Conservation (phyloP, 2,329 filamentous ascomycete genomes). For the Aspergillus hiratsukae region DNA sequence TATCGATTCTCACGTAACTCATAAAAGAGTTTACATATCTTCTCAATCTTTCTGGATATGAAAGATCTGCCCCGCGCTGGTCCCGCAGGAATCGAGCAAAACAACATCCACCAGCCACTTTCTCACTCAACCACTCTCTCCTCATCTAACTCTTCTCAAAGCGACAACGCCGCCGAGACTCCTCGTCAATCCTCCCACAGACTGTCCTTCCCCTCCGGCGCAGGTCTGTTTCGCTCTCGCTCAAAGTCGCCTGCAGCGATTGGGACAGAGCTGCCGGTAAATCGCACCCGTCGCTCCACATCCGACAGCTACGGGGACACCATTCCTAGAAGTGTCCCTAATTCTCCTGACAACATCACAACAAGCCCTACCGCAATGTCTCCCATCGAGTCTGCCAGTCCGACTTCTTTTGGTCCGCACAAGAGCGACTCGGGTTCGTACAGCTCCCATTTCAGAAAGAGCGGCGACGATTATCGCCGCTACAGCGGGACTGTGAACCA, state of each 20-base stretch:
- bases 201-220: background rate
- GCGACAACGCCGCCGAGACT: background rate
- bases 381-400: constrained; percentile 11
- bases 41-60: background rate
- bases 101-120: constrained; percentile 4
- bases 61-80: constrained; percentile 2
- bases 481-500: constrained; percentile 41
- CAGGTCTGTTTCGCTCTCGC: constrained; percentile 12
- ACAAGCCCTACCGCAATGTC: constrained; percentile 20
- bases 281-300: constrained; percentile 3
- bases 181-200: constrained; percentile 5
- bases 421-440: constrained; percentile 9
- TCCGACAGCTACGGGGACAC: background rate
- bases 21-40: background rate
- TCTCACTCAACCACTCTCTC: constrained; percentile 18
- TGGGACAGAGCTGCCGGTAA: constrained; percentile 9
- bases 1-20: background rate
- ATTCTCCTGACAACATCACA: constrained; percentile 12
- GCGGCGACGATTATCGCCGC: constrained; percentile 33
- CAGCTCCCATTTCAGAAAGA: constrained; percentile 21
- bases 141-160: constrained; percentile 9
- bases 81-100: constrained; percentile 1
- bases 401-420: constrained; percentile 13
- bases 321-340: background rate
- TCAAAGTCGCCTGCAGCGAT: constrained; percentile 21